These are phyloP conservation scores for Arachis hypogaea DNA, from an alignment of 306 rosid genomes.

Conservation along the genomic window DNA sequence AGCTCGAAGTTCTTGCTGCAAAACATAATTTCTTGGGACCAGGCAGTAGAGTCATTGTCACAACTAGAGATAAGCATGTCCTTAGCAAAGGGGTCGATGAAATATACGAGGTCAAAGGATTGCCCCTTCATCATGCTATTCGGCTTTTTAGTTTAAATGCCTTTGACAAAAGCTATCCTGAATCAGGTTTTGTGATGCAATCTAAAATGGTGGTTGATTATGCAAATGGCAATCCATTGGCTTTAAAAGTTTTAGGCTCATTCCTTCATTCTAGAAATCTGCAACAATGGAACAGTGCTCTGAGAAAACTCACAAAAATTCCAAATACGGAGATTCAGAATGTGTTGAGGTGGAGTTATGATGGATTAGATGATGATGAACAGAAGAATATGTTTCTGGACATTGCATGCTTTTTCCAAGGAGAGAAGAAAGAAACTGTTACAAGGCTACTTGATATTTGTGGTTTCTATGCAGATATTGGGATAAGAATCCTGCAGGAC, in stretches of 20 bases:
- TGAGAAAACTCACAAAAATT: constrained; percentile 24
- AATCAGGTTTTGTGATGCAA: constrained; percentile 5
- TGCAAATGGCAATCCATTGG: constrained; percentile 41
- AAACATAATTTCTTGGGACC: constrained; percentile 13
- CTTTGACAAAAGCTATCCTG: constrained; percentile 26
- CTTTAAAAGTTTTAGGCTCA: constrained; percentile 39
- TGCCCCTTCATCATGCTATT: constrained; percentile 27
- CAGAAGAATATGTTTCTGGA: constrained; percentile 28
- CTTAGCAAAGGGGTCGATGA: constrained; percentile 32
- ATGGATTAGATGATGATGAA: constrained; percentile 30
- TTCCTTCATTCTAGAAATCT: constrained; percentile 18
- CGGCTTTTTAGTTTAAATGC: constrained; percentile 29
- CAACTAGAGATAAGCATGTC: constrained; percentile 38
- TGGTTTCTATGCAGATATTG: constrained; percentile 26
- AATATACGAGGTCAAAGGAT: constrained; percentile 28
- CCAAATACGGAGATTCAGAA: constrained; percentile 26
- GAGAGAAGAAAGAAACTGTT: constrained; percentile 19
- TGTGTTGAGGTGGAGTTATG: constrained; percentile 41
- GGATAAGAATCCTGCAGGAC: constrained; percentile 16
- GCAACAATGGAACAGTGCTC: constrained; percentile 35
- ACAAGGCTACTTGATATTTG: constrained; percentile 13
- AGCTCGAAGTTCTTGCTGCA: constrained; percentile 20
- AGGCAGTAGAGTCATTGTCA: constrained; percentile 37
- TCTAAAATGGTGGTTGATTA: constrained; percentile 15
- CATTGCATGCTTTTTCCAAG: constrained; percentile 36